phyloP scores from a whole-genome alignment of 768 basidiomycete genomes.

The Jaapia argillacea region DNA sequence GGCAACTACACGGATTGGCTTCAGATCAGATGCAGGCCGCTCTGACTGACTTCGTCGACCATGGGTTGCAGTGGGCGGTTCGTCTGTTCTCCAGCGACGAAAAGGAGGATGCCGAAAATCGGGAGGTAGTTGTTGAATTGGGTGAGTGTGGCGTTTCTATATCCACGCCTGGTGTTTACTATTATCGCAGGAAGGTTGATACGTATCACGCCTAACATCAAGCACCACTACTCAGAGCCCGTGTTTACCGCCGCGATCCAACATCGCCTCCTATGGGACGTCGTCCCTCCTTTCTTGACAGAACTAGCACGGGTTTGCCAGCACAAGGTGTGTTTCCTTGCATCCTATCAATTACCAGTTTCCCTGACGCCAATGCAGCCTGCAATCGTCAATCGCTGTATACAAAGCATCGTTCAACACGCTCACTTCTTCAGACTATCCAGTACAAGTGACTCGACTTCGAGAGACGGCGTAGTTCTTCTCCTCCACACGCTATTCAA shows the following conservation, averaged over 20 bases:
- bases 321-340: conserved; percentile 47
- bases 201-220: conserved; percentile 26
- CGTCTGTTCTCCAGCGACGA: not conserved
- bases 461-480: conserved; percentile 39
- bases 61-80: not conserved
- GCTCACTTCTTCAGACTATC: conserved; percentile 46
- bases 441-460: conserved; percentile 10
- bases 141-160: not conserved
- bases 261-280: conserved; percentile 35
- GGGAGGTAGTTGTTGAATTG: not conserved
- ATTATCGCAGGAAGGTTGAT: not conserved
- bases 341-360: not conserved
- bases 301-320: conserved; percentile 13
- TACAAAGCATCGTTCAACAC: conserved; percentile 72
- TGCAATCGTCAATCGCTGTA: conserved; percentile 56
- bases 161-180: not conserved
- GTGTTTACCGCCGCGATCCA: conserved; percentile 56
- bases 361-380: conserved; percentile 32
- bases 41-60: not conserved
- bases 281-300: conserved; percentile 18
- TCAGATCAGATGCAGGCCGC: not conserved
- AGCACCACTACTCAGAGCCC: conserved; percentile 60
- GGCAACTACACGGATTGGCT: not conserved
- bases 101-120: not conserved
- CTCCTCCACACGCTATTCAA: conserved; percentile 61